Base-by-base conservation (phyloP, 805 yeast genomes). In the Myxozyma kluyveri region DNA sequence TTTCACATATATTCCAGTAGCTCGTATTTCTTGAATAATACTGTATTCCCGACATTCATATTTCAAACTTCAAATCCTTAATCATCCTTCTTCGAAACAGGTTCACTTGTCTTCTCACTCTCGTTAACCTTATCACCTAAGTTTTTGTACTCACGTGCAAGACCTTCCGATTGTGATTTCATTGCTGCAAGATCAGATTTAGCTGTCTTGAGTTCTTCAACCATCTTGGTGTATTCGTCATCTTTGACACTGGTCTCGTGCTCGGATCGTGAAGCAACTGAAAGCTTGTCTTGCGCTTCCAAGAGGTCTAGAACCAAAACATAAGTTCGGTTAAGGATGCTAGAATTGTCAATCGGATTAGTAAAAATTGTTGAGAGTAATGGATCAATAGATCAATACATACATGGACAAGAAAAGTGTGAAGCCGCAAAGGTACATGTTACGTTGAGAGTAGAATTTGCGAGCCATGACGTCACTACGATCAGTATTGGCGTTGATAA, bases 371-470 rank as follows among this genome's bases (percentile, higher is more conserved):
- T 26, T 32, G n/a, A 9, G 18, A 12, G 19, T 6, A 23, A 22
- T 4, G 29, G 4, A 24, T 4, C 36, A 33, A 27, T 7, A 18
- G 23, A 24, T 21, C 24, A 14, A 19, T 61, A 90, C 81, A 47
- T 88, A 84, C 65, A 90, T 75, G 1, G 96, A 86, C 64, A 93
- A 75, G 68, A 93, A 93, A 68, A 93, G 78, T 1, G 98, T 89
- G 71, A 90, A 88, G 0, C 99, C 99, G 61, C 96, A 88, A 45
- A 93, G 76, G 64, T 93, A 93, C 84, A 89, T 81, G 75, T 93
- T 93, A 73, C 99, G 82, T 73, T 93, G 99, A 19, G 97, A 88
- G 66, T 90, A 90, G 71, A 93, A 93, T 65, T 89, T 80, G 70
- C 96, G 81, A 21, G 96, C 93, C 69, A 86, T 89, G 50, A 86